Base-by-base conservation (phyloP, 2,329 filamentous ascomycete genomes). In the Claviceps digitariae region DNA sequence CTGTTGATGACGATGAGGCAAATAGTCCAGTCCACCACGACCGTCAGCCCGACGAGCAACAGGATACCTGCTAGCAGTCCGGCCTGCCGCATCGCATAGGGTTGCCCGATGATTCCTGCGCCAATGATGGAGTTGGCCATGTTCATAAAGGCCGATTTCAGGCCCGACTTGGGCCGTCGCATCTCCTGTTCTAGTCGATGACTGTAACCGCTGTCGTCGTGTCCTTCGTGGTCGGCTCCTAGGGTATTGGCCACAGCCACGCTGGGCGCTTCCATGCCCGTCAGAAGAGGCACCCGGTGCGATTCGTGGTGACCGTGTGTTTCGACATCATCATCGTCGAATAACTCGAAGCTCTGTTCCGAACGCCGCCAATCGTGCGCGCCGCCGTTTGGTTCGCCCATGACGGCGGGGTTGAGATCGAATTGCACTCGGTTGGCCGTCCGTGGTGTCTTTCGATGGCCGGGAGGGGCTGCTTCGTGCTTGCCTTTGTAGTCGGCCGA, bases 71-170 rank as follows among this genome's bases (percentile, higher is more conserved):
- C 84, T 17, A 87, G 67, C 61, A 98, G 78, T 7, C 93, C 93
- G 8, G 93, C 93, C 72, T 97, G 90, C 55, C 82, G 82, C 65
- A 98, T 85, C n/a, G 93, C 93, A 70, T 97, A 98, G 13, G 93
- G 90, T 70, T 98, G 93, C 3, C 87, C 82, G 63, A 85, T 84
- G 67, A 85, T 85, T 51, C 82, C 82, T 2, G 82, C 83, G 41
- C 82, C 83, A 60, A 98, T 96, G 67, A 98, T 98, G 62, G 87
- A 94, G 73, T 98, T 98, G 57, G 93, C 91, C 93, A 98, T 98
- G 71, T 98, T 98, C 90, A 97, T 95, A 61, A 98, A 97, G 3
- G 93, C 91, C 66, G 86, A 88, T 57, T 79, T 77, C 71, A 97
- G 77, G 5, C 86, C 86, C 54, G 88, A 95, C 71, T 91, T 91